These are phyloP conservation scores for Pythium oligandrum DNA, from an alignment of 352 stramenopile species.

Conservation along the genomic window DNA sequence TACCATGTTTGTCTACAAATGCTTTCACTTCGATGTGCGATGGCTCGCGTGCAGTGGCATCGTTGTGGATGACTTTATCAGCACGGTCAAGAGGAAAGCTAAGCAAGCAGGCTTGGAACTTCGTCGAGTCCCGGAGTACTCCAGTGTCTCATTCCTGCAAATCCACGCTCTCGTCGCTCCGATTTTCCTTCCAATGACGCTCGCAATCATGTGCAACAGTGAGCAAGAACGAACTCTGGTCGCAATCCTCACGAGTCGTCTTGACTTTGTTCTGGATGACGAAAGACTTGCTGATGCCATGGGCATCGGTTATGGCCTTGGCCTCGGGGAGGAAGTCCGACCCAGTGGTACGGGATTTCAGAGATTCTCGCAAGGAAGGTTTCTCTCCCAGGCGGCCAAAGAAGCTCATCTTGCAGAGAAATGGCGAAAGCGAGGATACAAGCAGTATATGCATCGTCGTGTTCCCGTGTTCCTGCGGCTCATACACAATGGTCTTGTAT, in stretches of 20 bases:
- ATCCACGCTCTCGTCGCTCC: conserved; percentile 70
- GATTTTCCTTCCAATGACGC: conserved; percentile 46
- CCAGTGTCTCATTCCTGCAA: conserved; percentile 59
- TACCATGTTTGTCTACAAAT: conserved; percentile 46
- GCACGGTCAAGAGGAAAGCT: conserved; percentile 47
- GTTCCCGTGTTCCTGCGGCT: conserved; percentile 66
- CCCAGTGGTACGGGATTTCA: neutral
- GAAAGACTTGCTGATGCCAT: conserved; percentile 55
- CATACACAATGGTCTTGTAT: conserved; percentile 63
- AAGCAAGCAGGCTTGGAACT: conserved; percentile 68
- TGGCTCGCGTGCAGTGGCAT: conserved; percentile 80
- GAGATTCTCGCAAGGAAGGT: conserved; percentile 23
- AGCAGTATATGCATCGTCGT: conserved; percentile 70
- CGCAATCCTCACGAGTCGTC: conserved; percentile 26
- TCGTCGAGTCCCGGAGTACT: conserved; percentile 72
- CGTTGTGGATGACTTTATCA: conserved; percentile 70
- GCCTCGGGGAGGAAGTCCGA: conserved; percentile 50
- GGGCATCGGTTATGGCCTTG: conserved; percentile 64
- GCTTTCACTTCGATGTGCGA: conserved; percentile 67
- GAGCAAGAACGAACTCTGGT: conserved; percentile 24
- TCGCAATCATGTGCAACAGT: conserved; percentile 16
- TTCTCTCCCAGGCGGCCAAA: conserved; percentile 28
- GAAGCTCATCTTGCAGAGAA: conserved; percentile 20
- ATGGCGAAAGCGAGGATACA: conserved; percentile 60
- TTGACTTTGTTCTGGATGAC: conserved; percentile 68